Conservation (phyloP, 176 grass and related monocot genomes). For the Areca catechu region DNA sequence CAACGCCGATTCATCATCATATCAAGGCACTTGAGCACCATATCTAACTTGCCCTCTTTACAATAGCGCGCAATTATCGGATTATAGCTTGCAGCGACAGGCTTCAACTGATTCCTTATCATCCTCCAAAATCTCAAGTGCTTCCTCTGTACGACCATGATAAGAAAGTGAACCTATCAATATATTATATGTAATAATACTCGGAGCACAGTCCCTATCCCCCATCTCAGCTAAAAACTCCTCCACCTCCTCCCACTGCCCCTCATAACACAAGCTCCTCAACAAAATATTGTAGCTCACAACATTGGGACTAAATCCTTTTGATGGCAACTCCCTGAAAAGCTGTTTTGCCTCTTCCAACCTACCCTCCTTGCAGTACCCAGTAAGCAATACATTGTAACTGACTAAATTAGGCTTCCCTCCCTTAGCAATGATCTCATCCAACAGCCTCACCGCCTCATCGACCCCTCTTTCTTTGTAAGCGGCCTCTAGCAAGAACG, state of each 20-base stretch:
- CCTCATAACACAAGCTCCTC: conserved; percentile 17
- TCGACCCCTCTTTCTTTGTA: conserved; percentile 23
- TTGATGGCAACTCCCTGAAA: conserved; percentile 10
- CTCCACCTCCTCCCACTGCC: conserved; percentile 20
- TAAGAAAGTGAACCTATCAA: conserved; percentile 19
- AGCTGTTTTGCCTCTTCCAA: conserved; percentile 13
- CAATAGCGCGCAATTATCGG: conserved; percentile 21
- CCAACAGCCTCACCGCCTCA: conserved; percentile 16
- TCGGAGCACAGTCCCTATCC: conserved; percentile 1
- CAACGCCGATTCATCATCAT: conserved; percentile 20
- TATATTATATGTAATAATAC: conserved; percentile 17
- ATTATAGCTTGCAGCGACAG: conserved; percentile 21
- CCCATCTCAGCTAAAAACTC: conserved; percentile 21
- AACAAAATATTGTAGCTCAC: conserved; percentile 26
- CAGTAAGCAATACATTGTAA: conserved; percentile 27
- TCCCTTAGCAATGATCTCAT: conserved; percentile 15
- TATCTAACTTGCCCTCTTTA: conserved; percentile 17
- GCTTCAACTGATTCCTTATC: conserved; percentile 11
- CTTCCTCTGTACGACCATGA: conserved; percentile 19
- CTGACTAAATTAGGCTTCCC: conserved; percentile 20
- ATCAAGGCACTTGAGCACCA: conserved; percentile 18
- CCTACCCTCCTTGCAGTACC: conserved; percentile 27
- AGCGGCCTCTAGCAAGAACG: conserved; percentile 18
- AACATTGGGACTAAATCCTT: conserved; percentile 20
- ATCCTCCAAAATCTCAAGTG: conserved; percentile 27